phyloP scores from a whole-genome alignment of 495 filamentous ascomycete species.

The Lophium mytilinum region DNA sequence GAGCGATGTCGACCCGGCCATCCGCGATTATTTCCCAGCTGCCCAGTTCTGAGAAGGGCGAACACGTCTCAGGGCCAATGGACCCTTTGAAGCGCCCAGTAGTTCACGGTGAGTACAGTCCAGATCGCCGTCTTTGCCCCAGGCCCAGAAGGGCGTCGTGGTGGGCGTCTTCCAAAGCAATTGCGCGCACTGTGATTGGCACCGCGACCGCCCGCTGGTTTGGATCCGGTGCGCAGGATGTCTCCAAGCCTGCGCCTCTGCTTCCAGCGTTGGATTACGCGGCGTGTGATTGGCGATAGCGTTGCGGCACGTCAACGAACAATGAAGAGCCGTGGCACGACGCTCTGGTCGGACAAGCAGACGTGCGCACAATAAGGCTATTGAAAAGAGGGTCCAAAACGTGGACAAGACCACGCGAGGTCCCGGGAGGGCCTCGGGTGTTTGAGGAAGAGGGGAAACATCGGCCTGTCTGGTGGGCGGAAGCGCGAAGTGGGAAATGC shows the following conservation, averaged over 20 bases:
- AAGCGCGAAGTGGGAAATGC: not conserved
- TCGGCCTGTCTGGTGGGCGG: slow-evolving; percentile 7
- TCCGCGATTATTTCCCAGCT: too few relatives aligned
- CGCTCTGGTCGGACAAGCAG: slow-evolving; percentile 4
- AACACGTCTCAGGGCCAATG: too few relatives aligned
- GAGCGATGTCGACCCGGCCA: too few relatives aligned
- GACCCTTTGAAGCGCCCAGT: too few relatives aligned
- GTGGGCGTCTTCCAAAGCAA: too few relatives aligned
- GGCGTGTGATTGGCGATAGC: not conserved
- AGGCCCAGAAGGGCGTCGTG: too few relatives aligned
- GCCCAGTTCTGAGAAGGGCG: too few relatives aligned
- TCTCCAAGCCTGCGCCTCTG: not conserved
- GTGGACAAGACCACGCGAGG: not conserved
- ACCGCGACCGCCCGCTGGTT: too few relatives aligned
- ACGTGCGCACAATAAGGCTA: slow-evolving; percentile 12
- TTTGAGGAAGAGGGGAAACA: slow-evolving; percentile 12
- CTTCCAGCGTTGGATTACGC: not conserved
- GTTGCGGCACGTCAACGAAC: not conserved
- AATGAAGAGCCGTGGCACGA: not conserved
- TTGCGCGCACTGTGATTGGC: too few relatives aligned
- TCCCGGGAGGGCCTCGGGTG: slow-evolving; percentile 4
- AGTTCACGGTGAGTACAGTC: too few relatives aligned
- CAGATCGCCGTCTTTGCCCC: too few relatives aligned
- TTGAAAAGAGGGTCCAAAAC: not conserved
- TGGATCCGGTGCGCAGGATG: too few relatives aligned